Base-by-base conservation (phyloP, 163 green algal species). In the Chloromonas sp. region DNA sequence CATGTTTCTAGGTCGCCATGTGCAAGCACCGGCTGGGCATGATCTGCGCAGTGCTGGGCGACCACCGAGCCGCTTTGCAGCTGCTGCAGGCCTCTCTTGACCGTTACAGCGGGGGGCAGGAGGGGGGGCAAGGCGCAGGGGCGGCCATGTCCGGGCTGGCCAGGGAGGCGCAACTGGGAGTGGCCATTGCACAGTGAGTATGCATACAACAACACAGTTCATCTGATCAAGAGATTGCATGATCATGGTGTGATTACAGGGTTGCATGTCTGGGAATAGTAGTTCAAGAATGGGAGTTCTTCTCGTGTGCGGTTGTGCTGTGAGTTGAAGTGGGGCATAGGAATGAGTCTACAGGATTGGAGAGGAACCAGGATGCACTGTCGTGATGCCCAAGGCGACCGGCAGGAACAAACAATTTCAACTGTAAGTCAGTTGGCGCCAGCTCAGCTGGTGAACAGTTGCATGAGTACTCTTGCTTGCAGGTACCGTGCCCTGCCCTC, bases 11-110 rank as follows among this genome's bases (percentile, higher is more conserved):
- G 81, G 1, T 93, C 8, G 81, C 88, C 70, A 86, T 93, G 88
- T 93, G 89, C 88, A 88, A 88, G 85, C 90, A 93, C 85, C 81
- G 90, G 36, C 60, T 93, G 83, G 90, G 90, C 78, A 93, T 93
- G 90, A 88, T 93, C 13, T 90, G 84, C 74, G 90, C 90, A 57
- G 89, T 89, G 5, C 81, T 85, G 3, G 85, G 86, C 58, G 90
- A 93, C 89, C 86, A 91, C 84, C 84, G 83, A 58, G 71, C 90
- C 14, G 90, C 89, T 0, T 71, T 14, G 70, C 82, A 89, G 82
- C 88, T 92, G 85, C 88, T 92, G 77, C 13, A 61, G 8, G 81
- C 80, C 57, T 91, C 79, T 36, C 71, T 36, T 14, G 76, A 87
- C 74, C 85, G 88, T 78, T 92, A 91, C 74, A 8, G 3, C 59